phyloP scores from a whole-genome alignment of 2,329 filamentous ascomycete genomes.

The Didymellaceae sp. region DNA sequence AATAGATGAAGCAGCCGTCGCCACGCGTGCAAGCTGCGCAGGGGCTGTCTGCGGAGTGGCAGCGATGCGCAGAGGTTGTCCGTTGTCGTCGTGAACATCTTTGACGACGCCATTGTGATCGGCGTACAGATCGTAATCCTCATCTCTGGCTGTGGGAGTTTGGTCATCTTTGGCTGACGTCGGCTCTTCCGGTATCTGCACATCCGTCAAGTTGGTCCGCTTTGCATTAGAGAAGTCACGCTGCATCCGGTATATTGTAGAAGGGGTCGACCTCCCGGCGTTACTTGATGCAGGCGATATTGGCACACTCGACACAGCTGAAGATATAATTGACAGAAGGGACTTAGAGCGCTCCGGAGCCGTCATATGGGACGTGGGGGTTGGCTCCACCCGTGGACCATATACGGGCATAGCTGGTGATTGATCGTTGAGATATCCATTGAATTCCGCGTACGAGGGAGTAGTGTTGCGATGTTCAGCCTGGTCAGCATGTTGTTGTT shows the following conservation, averaged over 20 bases:
- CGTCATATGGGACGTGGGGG: slow-evolving; percentile 20
- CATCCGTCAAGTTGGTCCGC: slow-evolving; percentile 24
- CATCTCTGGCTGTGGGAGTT: slow-evolving; percentile 25
- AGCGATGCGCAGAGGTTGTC: slow-evolving; percentile 36
- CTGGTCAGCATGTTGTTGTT: slow-evolving; percentile 21
- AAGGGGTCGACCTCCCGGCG: slow-evolving; percentile 39
- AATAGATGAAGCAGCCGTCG: slow-evolving; percentile 8
- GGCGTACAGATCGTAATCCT: slow-evolving; percentile 47
- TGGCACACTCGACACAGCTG: slow-evolving; percentile 41
- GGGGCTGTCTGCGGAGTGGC: slow-evolving; percentile 1
- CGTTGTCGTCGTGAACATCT: slow-evolving; percentile 38
- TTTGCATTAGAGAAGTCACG: slow-evolving; percentile 32
- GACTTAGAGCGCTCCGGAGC: slow-evolving; percentile 41
- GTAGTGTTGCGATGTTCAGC: slow-evolving; percentile 24
- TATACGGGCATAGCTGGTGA: slow-evolving; percentile 15
- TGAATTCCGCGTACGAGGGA: slow-evolving; percentile 15
- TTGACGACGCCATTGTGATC: slow-evolving; percentile 48
- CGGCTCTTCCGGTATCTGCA: slow-evolving; percentile 36
- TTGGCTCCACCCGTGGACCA: slow-evolving; percentile 22
- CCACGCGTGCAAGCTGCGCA: slow-evolving; percentile 14
- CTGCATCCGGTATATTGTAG: slow-evolving; percentile 36
- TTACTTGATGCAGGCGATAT: slow-evolving; percentile 39
- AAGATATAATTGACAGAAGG: slow-evolving; percentile 46
- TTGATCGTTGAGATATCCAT: slow-evolving; percentile 22
- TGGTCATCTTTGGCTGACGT: slow-evolving; percentile 21